phyloP scores from a whole-genome alignment of 2,329 filamentous ascomycete species.

The Monosporascus sp. region DNA sequence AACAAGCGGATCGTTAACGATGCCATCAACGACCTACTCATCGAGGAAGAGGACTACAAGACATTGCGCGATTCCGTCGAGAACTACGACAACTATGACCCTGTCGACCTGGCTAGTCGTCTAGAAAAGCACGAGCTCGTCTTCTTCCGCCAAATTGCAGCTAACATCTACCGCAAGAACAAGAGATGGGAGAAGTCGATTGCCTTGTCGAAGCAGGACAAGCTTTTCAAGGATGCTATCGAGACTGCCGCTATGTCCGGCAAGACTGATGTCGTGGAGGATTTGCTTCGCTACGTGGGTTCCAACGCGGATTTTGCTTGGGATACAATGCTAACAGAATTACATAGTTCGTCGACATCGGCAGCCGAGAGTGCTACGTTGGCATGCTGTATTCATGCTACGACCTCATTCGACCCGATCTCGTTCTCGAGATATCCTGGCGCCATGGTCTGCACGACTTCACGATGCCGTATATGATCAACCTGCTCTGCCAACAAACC shows the following conservation, averaged over 20 bases:
- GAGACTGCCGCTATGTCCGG: slow-evolving; percentile 91
- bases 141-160: slow-evolving; percentile 98
- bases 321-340: slow-evolving; percentile 25
- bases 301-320: slow-evolving; percentile 2
- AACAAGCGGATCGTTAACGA: slow-evolving; percentile 99
- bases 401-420: slow-evolving; percentile 87
- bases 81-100: slow-evolving; percentile 99
- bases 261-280: slow-evolving; percentile 90
- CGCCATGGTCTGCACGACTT: slow-evolving; percentile 91
- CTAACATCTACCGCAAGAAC: slow-evolving; percentile 98
- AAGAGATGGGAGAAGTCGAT: slow-evolving; percentile 99
- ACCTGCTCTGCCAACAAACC: slow-evolving; percentile 87
- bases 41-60: slow-evolving; percentile 99
- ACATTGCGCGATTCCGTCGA: slow-evolving; percentile 94
- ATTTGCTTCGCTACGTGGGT: slow-evolving; percentile 94
- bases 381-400: slow-evolving; percentile 99
- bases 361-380: slow-evolving; percentile 98
- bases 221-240: slow-evolving; percentile 98
- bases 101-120: slow-evolving; percentile 83
- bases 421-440: slow-evolving; percentile 96
- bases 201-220: slow-evolving; percentile 95
- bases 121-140: slow-evolving; percentile 97
- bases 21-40: slow-evolving; percentile 94
- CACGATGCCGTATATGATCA: slow-evolving; percentile 99
- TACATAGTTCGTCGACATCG: slow-evolving; percentile 91